Base-by-base conservation (phyloP, 139 green algal genomes). In the Nannochloris sp. region DNA sequence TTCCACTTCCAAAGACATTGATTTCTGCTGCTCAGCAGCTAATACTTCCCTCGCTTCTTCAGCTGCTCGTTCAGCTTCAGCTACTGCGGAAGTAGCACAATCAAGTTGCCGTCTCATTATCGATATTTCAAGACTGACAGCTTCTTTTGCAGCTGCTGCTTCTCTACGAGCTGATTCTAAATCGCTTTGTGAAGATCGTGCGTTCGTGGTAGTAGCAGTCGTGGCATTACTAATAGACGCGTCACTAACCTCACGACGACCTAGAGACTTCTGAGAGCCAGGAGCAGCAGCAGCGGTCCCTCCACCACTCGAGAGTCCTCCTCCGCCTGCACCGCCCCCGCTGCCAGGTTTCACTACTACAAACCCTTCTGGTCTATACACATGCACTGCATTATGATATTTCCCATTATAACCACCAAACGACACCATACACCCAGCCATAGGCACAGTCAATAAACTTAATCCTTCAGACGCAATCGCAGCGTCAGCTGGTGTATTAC, bases 391-490 rank as follows among this genome's bases (percentile, higher is more conserved):
- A 33, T 77, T 82, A 42, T 85, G 79, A 54, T 86, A 85, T 37
- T 64, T 70, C 15, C 85, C 85, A 65, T 89, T 86, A 75, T 92
- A 92, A 25, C 85, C 86, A 13, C 85, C 85, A 69, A 86, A 92
- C 3, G 81, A 74, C 2, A 92, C 39, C 30, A 92, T 64, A 48
- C 56, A 74, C 14, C 63, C 69, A 15, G 77, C 69, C 55, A 70
- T 66, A 31, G 77, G 71, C 35, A 76, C 65, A 19, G 70, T 58
- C 53, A 74, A 45, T 32, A 85, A 54, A 54, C 34, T 78, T 2
- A 85, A 62, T 29, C 75, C 78, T 65, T 81, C 71, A 38, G 65
- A 72, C 8, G 78, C 74, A 30, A 78, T 83, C 14, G 68, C 65
- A 12, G 42, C 61, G 14, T 65, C 57, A 45, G 65, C 42, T 1